phyloP scores from a whole-genome alignment of 2,329 filamentous ascomycete species.

The Mycosphaerella sp. region DNA sequence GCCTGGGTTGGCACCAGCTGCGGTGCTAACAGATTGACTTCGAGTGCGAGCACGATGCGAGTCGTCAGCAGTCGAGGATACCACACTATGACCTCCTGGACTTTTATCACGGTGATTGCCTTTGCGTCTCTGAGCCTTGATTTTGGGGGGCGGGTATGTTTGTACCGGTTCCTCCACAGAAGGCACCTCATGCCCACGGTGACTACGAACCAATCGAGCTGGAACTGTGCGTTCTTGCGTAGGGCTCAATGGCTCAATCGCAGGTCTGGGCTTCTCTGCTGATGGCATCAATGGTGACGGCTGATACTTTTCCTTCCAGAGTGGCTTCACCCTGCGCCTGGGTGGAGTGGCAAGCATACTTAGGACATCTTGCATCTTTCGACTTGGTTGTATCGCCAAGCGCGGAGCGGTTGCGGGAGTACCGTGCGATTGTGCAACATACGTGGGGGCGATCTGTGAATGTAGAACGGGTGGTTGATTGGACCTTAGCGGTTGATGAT shows the following conservation, averaged over 20 bases:
- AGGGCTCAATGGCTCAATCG: constrained; percentile 33
- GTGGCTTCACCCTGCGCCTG: constrained; percentile 8
- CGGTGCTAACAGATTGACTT: constrained; percentile 45
- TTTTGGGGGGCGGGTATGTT: constrained; percentile 14
- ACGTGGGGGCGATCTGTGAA: constrained; percentile 8
- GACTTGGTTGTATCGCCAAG: constrained; percentile 15
- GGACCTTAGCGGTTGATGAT: constrained; percentile 18
- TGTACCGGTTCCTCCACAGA: constrained; percentile 14
- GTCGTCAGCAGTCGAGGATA: constrained; percentile 43
- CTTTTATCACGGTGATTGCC: constrained; percentile 21
- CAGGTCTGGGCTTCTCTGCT: constrained; percentile 25
- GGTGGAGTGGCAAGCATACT: constrained; percentile 28
- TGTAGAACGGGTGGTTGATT: constrained; percentile 14
- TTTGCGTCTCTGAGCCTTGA: constrained; percentile 11
- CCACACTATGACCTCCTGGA: constrained; percentile 34
- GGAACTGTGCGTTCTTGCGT: constrained; percentile 25
- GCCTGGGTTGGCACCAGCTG: constrained; percentile 37
- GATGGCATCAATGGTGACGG: constrained; percentile 19
- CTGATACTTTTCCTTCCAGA: constrained; percentile 30
- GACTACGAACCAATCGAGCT: constrained; percentile 9
- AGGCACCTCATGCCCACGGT: constrained; percentile 14
- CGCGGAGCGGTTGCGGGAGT: constrained; percentile 26
- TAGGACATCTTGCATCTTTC: constrained; percentile 24
- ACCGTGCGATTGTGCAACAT: constrained; percentile 15
- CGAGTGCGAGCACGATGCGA: constrained; percentile 42